Conservation (phyloP, 306 rosid species). For the Citrullus amarus region DNA sequence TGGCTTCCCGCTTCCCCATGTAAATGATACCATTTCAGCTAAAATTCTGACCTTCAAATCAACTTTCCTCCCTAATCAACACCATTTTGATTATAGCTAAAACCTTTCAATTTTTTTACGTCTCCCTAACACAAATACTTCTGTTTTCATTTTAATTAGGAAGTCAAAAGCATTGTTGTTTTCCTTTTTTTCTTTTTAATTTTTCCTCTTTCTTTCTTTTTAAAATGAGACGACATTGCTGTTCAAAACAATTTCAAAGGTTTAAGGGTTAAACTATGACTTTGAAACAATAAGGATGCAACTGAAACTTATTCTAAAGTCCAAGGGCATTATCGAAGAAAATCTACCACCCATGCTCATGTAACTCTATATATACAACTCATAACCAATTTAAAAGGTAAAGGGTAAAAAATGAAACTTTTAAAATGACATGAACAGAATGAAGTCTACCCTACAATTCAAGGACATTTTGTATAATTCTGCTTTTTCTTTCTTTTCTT, state of each 20-base stretch:
- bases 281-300: neutral
- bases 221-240: no score
- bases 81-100: neutral
- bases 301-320: neutral
- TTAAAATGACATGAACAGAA: neutral
- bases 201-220: no score
- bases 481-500: neutral
- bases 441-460: neutral
- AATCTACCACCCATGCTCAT: neutral
- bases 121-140: neutral
- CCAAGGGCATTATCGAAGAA: neutral
- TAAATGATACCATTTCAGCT: neutral
- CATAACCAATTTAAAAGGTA: neutral
- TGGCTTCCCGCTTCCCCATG: neutral
- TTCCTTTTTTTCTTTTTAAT: no score
- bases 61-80: neutral
- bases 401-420: neutral
- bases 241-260: neutral
- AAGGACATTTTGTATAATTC: neutral
- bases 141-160: neutral
- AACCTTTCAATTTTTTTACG: neutral
- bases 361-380: neutral
- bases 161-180: neutral
- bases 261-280: neutral
- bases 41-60: neutral